These are phyloP conservation scores for Hamigera avellanea DNA, from an alignment of 495 filamentous ascomycete genomes.

Conservation along the genomic window DNA sequence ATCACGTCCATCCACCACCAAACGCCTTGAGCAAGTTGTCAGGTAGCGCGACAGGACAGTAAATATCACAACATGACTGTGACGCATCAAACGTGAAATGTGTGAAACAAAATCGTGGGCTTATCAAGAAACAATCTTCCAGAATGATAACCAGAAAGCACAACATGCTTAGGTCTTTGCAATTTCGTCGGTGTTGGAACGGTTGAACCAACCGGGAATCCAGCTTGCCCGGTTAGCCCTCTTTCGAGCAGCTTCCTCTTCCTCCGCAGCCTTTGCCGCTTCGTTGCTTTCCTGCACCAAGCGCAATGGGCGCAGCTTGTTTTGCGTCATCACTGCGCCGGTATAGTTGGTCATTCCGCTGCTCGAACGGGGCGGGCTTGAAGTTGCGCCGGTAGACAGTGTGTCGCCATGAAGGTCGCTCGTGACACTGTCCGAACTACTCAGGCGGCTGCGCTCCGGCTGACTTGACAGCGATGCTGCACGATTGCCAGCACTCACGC, in stretches of 20 bases:
- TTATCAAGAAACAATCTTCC: not conserved
- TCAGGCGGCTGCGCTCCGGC: slow-evolving; percentile 31
- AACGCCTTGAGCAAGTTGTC: not conserved
- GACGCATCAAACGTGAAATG: not conserved
- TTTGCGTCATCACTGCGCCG: slow-evolving; percentile 54
- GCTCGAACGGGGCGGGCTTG: slow-evolving; percentile 44
- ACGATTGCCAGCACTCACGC: slow-evolving; percentile 37
- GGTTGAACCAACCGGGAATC: slow-evolving; percentile 45
- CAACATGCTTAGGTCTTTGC: slow-evolving; percentile 5
- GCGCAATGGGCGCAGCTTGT: slow-evolving; percentile 71
- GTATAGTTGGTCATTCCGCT: slow-evolving; percentile 43
- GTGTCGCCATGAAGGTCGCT: slow-evolving; percentile 48
- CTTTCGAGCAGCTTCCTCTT: slow-evolving; percentile 41
- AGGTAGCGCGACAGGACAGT: not conserved
- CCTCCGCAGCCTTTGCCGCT: slow-evolving; percentile 26
- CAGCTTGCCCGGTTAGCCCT: slow-evolving; percentile 50
- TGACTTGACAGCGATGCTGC: slow-evolving; percentile 36
- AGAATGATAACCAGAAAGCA: not conserved
- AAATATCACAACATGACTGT: not conserved
- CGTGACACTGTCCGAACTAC: slow-evolving; percentile 45
- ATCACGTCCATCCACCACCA: not conserved
- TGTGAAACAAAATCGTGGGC: not conserved
- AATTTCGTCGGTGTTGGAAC: slow-evolving; percentile 9
- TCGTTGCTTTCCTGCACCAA: slow-evolving; percentile 65
- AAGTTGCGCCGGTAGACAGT: slow-evolving; percentile 35